Evolutionary conservation across 2,329 filamentous ascomycete genomes (phyloP).

Genomic region (Hypoxylon sp.): DNA sequence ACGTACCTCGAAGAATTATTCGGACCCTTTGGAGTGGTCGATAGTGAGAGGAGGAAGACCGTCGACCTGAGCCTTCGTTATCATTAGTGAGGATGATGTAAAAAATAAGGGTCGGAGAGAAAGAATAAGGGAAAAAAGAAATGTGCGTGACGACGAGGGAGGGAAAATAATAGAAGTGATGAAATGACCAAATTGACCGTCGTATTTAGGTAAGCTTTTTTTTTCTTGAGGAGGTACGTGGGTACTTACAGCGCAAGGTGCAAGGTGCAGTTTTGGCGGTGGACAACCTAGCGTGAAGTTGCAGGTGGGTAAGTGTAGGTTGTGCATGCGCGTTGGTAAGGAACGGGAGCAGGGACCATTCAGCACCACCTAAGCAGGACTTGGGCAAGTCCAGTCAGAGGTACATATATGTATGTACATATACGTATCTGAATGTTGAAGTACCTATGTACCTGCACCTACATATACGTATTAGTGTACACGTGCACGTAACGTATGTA

Average conservation of each 20-base stretch:
- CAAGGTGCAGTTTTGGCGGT: constrained; percentile 32
- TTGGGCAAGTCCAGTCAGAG: constrained; percentile 1
- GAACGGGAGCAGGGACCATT: constrained; percentile 32
- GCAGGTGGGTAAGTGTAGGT: constrained; percentile 19
- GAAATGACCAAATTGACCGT: constrained; percentile 39
- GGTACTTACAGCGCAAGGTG: constrained; percentile 10
- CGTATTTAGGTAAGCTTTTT: constrained; percentile 40
- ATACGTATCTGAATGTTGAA: no score
- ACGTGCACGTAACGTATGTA: constrained; percentile 6
- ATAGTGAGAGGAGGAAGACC: constrained; percentile 15
- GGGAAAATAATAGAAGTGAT: constrained; percentile 40
- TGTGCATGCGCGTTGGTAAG: constrained; percentile 33
- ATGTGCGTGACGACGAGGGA: constrained; percentile 30
- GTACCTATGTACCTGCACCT: no score
- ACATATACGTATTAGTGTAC: background rate
- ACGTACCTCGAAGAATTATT: constrained; percentile 39
- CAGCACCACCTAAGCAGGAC: background rate
- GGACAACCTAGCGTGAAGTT: constrained; percentile 19
- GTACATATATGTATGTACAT: no score
- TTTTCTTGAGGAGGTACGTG: constrained; percentile 20
- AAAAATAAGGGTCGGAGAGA: constrained; percentile 15
- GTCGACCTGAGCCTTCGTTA: constrained; percentile 8
- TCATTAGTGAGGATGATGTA: constrained; percentile 3
- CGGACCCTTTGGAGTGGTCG: constrained; percentile 7
- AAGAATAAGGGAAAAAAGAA: constrained; percentile 32